phyloP scores from a whole-genome alignment of 163 green algal genomes.

The Chlamydomonas reinhardtii region DNA sequence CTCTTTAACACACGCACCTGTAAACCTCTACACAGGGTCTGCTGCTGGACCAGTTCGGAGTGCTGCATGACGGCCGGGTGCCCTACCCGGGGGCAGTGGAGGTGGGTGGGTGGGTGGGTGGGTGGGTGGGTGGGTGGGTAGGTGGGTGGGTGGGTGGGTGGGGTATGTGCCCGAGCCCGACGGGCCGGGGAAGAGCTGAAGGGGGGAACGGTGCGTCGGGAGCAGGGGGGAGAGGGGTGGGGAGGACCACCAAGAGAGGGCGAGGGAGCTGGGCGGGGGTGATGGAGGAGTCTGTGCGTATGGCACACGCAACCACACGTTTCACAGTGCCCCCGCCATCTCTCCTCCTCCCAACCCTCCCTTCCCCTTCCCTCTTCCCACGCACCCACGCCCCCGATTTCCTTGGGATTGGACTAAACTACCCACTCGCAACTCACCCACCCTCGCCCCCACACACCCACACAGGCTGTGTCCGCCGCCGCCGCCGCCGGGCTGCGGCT shows the following conservation, averaged over 20 bases:
- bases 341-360: no score
- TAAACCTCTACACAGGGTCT: constrained; percentile 38
- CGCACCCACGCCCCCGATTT: neutral
- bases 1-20: neutral
- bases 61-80: constrained; percentile 85
- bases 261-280: no score
- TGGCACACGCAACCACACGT: no score
- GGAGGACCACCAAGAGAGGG: no score
- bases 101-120: neutral
- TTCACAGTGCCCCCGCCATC: no score
- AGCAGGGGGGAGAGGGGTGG: neutral
- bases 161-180: no score
- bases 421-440: no score
- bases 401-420: no score
- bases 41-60: constrained; percentile 94
- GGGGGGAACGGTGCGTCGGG: neutral
- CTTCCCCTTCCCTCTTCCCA: no score
- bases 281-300: no score
- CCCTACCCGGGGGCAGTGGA: constrained; percentile 74
- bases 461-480: constrained; percentile 68
- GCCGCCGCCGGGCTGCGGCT: constrained; percentile 62
- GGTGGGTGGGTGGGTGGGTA: no score
- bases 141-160: no score
- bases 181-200: constrained; percentile 13
- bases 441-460: neutral